Evolutionary conservation across 2,329 filamentous ascomycete genomes (phyloP), one percentile per base, ranked within the genome.

Genomic region (Xylariales sp.): DNA sequence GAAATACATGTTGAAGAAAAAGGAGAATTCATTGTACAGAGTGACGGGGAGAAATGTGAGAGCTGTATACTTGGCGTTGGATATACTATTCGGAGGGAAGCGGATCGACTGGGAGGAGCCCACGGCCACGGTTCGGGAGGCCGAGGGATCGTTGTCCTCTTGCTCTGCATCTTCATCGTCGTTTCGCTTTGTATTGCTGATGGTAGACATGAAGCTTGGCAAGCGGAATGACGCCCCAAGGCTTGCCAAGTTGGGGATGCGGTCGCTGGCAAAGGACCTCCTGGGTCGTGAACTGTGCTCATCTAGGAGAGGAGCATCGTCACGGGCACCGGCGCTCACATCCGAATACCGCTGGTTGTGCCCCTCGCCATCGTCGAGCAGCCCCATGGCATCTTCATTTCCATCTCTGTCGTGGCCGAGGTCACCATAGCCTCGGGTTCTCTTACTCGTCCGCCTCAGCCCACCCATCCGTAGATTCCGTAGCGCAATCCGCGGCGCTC

Each of bases 1-100:
- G 61, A 98, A 98, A 61, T 98, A 98, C 72, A 97, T 88, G 74
- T 98, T 98, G 74, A 98, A 95, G 67, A 98, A 98, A 70, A 97
- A 98, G 42, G 91, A 96, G 60, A 98, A 98, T 59, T 98, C 93
- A 66, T 97, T 97, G 65, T 96, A 98, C 16, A 98, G 71, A 0
- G 93, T 98, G 37, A 91, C 74, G 3, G 94, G 94, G 12, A 98
- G 74, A 62, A 98, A 98, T 37, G 86, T 95, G 69, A 90, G 84
- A 1, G 90, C 81, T 20, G 91, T 97, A 62, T 98, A 98, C 72
- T 97, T 98, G 39, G 93, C 91, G 59, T 98, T 97, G 24, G 91
- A 97, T 33, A 98, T 78, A 40, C 88, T 77, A 61, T 98, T 98
- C 7, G 86, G 80, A 8, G 93, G 91, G 59, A 91, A 97, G 49